A percentile compares a stretch with the other conserved stretches of the same genome.
phyloP scores from a whole-genome alignment of 2,329 filamentous ascomycete species.

The Aphanocladium album region DNA sequence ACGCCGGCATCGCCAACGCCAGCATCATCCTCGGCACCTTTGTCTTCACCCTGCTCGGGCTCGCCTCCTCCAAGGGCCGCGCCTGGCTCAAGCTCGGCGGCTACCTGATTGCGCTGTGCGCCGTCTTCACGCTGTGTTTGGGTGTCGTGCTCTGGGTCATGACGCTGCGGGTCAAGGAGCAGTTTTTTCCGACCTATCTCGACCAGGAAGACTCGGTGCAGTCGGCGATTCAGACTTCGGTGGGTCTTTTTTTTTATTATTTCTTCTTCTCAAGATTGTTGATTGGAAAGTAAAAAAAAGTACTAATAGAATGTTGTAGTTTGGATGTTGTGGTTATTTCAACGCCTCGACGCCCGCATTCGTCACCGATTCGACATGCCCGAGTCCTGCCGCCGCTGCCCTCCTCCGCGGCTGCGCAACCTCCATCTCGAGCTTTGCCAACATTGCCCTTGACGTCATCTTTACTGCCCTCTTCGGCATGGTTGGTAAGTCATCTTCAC shows the following conservation, averaged over 20 bases:
- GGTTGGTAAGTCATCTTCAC: constrained; percentile 47
- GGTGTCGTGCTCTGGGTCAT: constrained; percentile 68
- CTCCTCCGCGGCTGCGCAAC: constrained; percentile 65
- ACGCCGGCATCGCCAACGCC: constrained; percentile 67
- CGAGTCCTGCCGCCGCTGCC: constrained; percentile 64
- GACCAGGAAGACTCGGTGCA: constrained; percentile 53
- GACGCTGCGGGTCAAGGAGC: constrained; percentile 62
- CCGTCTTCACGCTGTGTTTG: constrained; percentile 59
- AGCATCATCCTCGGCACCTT: constrained; percentile 68
- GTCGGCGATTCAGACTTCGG: constrained; percentile 64
- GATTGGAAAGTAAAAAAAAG: background rate
- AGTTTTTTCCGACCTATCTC: constrained; percentile 58
- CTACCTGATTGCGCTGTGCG: constrained; percentile 58
- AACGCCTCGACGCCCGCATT: constrained; percentile 70
- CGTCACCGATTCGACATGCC: constrained; percentile 62
- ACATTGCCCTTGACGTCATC: constrained; percentile 66
- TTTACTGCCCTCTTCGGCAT: constrained; percentile 79
- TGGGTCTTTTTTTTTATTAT: constrained; percentile 34
- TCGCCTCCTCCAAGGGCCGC: constrained; percentile 62
- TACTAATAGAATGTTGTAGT: constrained; percentile 41
- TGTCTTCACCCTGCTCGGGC: constrained; percentile 62
- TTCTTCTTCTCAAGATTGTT: too few relatives aligned
- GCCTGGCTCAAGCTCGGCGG: constrained; percentile 66
- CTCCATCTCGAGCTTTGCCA: constrained; percentile 63
- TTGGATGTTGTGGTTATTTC: constrained; percentile 74